Evolutionary conservation across 306 rosid species (phyloP), one percentile per base, ranked within the genome.

Genomic region (Sesbania bispinosa): DNA sequence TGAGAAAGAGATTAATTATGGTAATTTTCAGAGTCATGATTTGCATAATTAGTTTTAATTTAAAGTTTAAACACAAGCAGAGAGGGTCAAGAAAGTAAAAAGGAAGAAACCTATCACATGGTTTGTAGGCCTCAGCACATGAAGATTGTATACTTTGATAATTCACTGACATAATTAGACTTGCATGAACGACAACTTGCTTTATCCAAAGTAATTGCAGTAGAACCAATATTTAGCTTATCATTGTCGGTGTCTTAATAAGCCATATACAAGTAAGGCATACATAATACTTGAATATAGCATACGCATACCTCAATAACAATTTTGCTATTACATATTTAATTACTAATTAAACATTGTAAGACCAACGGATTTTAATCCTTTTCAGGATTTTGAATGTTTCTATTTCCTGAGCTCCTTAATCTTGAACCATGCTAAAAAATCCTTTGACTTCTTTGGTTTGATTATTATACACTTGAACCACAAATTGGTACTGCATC

Each of bases 31-130:
- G n/a, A 19, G 58, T 48, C 29, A 62, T 30, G 19, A 16, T 39
- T 52, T 27, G 29, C 13, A 10, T 77, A 24, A 27, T 64, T 38
- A 69, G 48, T 32, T 38, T 35, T 46, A n/a, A n/a, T n/a, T n/a
- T n/a, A n/a, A n/a, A n/a, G n/a, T n/a, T n/a, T 46, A 15, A 68
- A 45, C 35, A 51, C 32, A n/a, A 2, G 42, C 39, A 58, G 6
- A 51, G 68, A 64, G 71, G 29, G 27, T 46, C 70, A 43, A 24
- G 58, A 79, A 75, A 69, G 51, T 61, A 38, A 33, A 39, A 36
- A 47, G 26, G 71, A 62, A 78, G 70, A 65, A 55, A 71, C 38
- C 15, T 29, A 27, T 79, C 83, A 77, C 83, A 65, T 77, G 83
- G 46, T 50, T 0, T 47, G 46, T 10, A 5, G 60, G 29, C 36